These are phyloP conservation scores for Fragaria nilgerrensis DNA, from an alignment of 306 rosid species.

Conservation along the genomic window DNA sequence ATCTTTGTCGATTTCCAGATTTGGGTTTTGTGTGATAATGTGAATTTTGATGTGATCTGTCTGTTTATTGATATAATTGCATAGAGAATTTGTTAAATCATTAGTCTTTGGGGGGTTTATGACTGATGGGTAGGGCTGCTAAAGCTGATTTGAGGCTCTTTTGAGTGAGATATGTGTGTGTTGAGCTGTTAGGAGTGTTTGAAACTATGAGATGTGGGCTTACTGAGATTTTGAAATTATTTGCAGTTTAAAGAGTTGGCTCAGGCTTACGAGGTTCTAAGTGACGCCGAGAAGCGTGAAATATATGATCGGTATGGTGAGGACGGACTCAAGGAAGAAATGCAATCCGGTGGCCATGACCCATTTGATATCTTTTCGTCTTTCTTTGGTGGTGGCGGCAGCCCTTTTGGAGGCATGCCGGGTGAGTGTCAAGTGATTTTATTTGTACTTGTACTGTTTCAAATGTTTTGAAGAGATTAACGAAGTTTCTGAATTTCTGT, in stretches of 20 bases:
- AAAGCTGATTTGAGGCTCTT: background rate
- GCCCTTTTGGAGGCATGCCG: constrained; percentile 48
- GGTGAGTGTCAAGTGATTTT: background rate
- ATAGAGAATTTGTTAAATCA: background rate
- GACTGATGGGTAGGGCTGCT: background rate
- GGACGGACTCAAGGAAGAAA: constrained; percentile 72
- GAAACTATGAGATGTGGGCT: background rate
- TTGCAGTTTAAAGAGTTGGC: constrained; percentile 80
- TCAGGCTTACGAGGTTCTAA: constrained; percentile 81
- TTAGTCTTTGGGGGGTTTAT: background rate
- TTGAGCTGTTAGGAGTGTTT: background rate
- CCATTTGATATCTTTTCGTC: constrained; percentile 77
- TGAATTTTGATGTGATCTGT: constrained; percentile 39
- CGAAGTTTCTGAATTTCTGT: too few species aligned
- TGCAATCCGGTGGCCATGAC: constrained; percentile 59
- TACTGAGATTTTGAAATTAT: background rate
- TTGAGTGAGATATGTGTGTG: background rate
- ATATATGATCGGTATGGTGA: constrained; percentile 87
- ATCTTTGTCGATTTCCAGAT: background rate
- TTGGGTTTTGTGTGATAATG: background rate
- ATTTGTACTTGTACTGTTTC: background rate
- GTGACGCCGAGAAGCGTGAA: constrained; percentile 86
- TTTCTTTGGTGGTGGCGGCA: constrained; percentile 79
- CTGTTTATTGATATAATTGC: background rate
- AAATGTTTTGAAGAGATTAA: background rate